Percentiles rank a stretch among this genome's conserved stretches.
Conservation (phyloP, 768 basidiomycete species). For the Suillus weaverae region DNA sequence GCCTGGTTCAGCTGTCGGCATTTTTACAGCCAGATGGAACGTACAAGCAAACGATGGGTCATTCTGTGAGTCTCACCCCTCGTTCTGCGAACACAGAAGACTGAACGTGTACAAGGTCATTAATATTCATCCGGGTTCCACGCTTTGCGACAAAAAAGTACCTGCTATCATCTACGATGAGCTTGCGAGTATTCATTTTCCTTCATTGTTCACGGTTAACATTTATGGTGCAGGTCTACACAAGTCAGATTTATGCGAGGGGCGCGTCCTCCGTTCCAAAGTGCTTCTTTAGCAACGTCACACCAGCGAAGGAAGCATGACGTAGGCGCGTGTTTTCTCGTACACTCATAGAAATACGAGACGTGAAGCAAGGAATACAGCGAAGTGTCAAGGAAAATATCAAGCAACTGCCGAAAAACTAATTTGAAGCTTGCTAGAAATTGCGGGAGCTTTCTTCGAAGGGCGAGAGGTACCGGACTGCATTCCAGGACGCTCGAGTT, state of each 20-base stretch:
- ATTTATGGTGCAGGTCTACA: slow-evolving; percentile 56
- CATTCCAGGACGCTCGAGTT: too few species aligned
- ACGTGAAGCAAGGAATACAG: too few species aligned
- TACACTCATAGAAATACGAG: neutral
- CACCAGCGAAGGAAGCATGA: slow-evolving; percentile 17
- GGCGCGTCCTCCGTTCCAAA: slow-evolving; percentile 85
- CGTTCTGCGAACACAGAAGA: neutral
- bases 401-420: too few species aligned
- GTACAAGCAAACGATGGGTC: slow-evolving; percentile 82
- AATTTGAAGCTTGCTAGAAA: too few species aligned
- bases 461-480: too few species aligned
- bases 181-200: slow-evolving; percentile 54
- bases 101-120: slow-evolving; percentile 46
- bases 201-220: neutral
- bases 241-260: slow-evolving; percentile 84
- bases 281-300: slow-evolving; percentile 37
- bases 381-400: too few species aligned
- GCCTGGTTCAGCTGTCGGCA: slow-evolving; percentile 82
- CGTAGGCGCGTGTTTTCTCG: slow-evolving; percentile 5
- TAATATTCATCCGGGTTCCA: slow-evolving; percentile 91
- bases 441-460: too few species aligned
- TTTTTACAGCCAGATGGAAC: slow-evolving; percentile 81
- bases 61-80: slow-evolving; percentile 46
- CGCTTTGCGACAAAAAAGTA: slow-evolving; percentile 76
- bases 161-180: slow-evolving; percentile 93